phyloP scores from a whole-genome alignment of 2,329 filamentous ascomycete species.

The Trichoderma sp. region DNA sequence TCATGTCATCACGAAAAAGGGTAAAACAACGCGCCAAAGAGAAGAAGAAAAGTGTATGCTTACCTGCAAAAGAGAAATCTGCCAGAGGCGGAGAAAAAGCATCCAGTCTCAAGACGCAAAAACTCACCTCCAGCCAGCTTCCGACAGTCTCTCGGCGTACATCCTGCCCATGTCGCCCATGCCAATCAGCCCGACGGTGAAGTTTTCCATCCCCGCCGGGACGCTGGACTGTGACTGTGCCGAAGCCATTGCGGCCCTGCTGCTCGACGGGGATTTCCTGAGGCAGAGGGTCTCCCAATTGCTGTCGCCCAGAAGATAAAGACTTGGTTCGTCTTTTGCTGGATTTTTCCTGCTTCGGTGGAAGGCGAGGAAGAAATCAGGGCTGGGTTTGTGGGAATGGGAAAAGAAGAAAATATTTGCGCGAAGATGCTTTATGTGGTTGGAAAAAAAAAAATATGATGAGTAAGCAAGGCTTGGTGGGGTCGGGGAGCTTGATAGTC shows the following conservation, averaged over 20 bases:
- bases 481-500: background rate
- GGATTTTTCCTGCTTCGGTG: background rate
- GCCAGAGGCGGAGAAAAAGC: background rate
- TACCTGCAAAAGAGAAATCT: slow-evolving; percentile 16
- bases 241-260: slow-evolving; percentile 32
- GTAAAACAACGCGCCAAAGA: slow-evolving; percentile 24
- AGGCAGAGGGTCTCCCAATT: slow-evolving; percentile 26
- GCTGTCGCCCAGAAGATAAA: slow-evolving; percentile 26
- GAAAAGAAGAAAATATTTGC: slow-evolving; percentile 19
- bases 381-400: slow-evolving; percentile 17
- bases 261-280: slow-evolving; percentile 24
- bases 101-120: background rate
- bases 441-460: background rate
- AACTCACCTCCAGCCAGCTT: slow-evolving; percentile 89
- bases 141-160: slow-evolving; percentile 86
- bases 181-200: slow-evolving; percentile 89
- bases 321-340: background rate
- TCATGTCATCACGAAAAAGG: slow-evolving; percentile 89
- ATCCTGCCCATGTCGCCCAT: slow-evolving; percentile 99
- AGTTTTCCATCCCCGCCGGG: slow-evolving; percentile 58
- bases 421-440: slow-evolving; percentile 7
- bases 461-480: background rate
- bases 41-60: slow-evolving; percentile 14
- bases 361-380: slow-evolving; percentile 10
- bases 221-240: slow-evolving; percentile 20